Evolutionary conservation across 148 eudicot genomes (phyloP), one percentile per base, ranked within the genome.

Genomic region (Hydrangea macrophylla): DNA sequence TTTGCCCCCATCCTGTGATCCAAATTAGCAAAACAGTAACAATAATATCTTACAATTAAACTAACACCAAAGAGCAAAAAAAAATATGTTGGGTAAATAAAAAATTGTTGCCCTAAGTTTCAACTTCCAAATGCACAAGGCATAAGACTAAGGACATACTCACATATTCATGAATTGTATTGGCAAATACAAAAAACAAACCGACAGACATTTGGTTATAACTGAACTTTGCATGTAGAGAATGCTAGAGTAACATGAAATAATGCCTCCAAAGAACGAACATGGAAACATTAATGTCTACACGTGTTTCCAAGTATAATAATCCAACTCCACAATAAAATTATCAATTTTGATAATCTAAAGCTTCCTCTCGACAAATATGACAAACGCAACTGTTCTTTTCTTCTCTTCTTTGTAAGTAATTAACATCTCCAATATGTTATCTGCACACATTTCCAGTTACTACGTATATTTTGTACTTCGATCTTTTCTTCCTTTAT

Each of bases 1-100:
- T 75, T 80, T 32, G 77, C 70, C 32, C 62, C 83, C 90, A 86
- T 89, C 67, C 78, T 82, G 72, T 33, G 68, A 70, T 61, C 64
- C 48, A 58, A 45, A 70, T n/a, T 32, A 50, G 53, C 22, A 71
- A 70, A 73, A 65, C 54, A 58, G 5, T 32, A 9, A 59, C 44
- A 45, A 72, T 44, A 24, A 13, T 58, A 12, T n/a, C 24, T 27
- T 56, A 35, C 31, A 22, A 64, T 13, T n/a, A 33, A 31, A 9
- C 18, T 17, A 56, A 30, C 5, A 35, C 40, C 24, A 72, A 33
- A 12, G 5, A 55, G n/a, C n/a, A n/a, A n/a, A 37, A 5, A 37
- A 62, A n/a, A 62, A 54, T 13, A 62, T 8, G 23, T 9, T n/a
- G 48, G 18, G n/a, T 22, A 56, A 56, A 56, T 2, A 17, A 65